A percentile compares a stretch with the other conserved stretches of the same genome.
Conservation (phyloP, 345 rosid species). For the Brassica incana region DNA sequence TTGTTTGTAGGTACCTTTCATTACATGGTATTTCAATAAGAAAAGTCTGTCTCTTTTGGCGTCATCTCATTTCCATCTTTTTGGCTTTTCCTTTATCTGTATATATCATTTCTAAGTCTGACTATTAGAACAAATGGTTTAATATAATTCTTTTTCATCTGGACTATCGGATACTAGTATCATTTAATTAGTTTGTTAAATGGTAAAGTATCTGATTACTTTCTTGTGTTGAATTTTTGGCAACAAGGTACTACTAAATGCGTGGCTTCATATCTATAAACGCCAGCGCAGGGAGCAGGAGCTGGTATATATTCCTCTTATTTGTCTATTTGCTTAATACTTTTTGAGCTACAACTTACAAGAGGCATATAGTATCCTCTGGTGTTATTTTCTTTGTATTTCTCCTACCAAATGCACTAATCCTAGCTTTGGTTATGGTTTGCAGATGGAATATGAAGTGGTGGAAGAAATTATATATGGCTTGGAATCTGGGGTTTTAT, state of each 20-base stretch:
- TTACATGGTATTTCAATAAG: constrained; percentile 28
- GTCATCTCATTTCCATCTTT: not conserved
- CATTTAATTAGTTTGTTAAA: not conserved
- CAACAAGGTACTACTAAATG: constrained; percentile 73
- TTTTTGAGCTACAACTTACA: not conserved
- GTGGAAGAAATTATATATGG: constrained; percentile 98
- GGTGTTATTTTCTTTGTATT: not conserved
- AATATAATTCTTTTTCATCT: not conserved
- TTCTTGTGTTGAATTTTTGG: constrained; percentile 13
- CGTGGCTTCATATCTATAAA: constrained; percentile 85
- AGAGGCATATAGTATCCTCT: not conserved
- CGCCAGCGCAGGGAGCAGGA: constrained; percentile 86
- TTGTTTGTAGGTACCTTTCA: constrained; percentile 97
- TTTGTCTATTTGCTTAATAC: not conserved
- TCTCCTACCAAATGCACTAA: not conserved
- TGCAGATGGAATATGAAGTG: constrained; percentile 89
- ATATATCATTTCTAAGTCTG: not conserved
- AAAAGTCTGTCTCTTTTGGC: constrained; percentile 6
- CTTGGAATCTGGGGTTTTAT: constrained; percentile 90
- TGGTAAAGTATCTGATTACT: constrained; percentile 22
- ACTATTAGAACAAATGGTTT: not conserved
- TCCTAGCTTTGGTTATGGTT: constrained; percentile 14
- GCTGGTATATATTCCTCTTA: constrained; percentile 49
- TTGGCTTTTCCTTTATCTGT: not conserved
- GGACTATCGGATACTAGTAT: not conserved